These are phyloP conservation scores for Mycena citricolor DNA, from an alignment of 1,284 basidiomycete genomes.

Conservation along the genomic window DNA sequence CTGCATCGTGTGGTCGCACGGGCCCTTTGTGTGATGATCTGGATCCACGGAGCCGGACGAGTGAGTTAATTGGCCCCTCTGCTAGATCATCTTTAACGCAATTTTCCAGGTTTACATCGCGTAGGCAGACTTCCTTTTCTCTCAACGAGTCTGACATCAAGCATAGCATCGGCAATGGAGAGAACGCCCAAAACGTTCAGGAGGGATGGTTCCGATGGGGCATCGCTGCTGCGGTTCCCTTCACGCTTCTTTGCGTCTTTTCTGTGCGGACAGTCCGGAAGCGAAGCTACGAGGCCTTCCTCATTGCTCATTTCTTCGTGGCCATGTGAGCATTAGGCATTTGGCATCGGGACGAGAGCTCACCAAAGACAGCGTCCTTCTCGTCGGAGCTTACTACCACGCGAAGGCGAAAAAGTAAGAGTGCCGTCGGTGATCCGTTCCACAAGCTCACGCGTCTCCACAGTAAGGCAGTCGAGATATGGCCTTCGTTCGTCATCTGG, in stretches of 20 bases:
- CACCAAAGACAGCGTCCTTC: slow-evolving; percentile 39
- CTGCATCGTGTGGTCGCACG: slow-evolving; percentile 55
- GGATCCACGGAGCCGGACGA: slow-evolving; percentile 48
- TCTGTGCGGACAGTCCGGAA: slow-evolving; percentile 46
- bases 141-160: too few species aligned
- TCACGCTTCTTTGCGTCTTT: slow-evolving; percentile 40
- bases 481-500: slow-evolving; percentile 66
- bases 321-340: slow-evolving; percentile 37
- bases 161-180: too few species aligned
- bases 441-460: slow-evolving; percentile 8
- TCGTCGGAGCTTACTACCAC: slow-evolving; percentile 45
- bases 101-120: too few species aligned
- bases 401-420: slow-evolving; percentile 30
- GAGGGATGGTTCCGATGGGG: slow-evolving; percentile 41
- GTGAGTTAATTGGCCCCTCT: too few species aligned
- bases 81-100: neutral
- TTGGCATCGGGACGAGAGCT: too few species aligned
- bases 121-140: too few species aligned
- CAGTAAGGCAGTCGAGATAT: slow-evolving; percentile 40
- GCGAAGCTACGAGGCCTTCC: slow-evolving; percentile 47
- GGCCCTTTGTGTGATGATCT: slow-evolving; percentile 45
- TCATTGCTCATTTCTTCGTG: slow-evolving; percentile 41
- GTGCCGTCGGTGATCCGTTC: neutral
- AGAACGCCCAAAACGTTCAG: too few species aligned
- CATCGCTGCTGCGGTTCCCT: slow-evolving; percentile 35